These are phyloP conservation scores for Leccinum truebloodii DNA, from an alignment of 768 basidiomycete species.

Conservation along the genomic window DNA sequence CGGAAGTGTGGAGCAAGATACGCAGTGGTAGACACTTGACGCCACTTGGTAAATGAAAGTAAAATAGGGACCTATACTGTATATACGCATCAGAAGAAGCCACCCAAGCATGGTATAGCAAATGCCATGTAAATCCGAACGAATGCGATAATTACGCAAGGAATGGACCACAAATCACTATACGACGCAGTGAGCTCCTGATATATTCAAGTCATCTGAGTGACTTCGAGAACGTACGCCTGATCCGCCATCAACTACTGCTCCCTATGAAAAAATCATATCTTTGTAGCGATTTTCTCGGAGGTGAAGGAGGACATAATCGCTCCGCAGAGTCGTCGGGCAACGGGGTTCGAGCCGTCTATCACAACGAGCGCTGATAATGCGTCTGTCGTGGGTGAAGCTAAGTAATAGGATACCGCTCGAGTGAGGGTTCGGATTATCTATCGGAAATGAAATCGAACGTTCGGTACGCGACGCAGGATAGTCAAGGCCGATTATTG, in stretches of 20 bases:
- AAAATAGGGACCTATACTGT: no score
- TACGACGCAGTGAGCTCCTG: neutral
- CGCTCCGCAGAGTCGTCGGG: conserved; percentile 36
- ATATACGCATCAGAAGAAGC: no score
- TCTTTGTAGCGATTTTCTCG: conserved; percentile 48
- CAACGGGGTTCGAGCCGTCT: conserved; percentile 47
- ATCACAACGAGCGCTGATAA: conserved; percentile 11
- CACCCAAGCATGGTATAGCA: no score
- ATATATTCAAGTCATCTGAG: neutral
- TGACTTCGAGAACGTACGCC: neutral
- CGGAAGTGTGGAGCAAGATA: neutral
- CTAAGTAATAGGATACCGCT: conserved; percentile 28
- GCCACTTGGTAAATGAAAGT: no score
- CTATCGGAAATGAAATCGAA: neutral
- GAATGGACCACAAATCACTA: no score
- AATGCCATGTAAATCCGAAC: no score
- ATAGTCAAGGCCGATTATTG: neutral
- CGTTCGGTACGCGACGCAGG: neutral
- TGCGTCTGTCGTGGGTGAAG: conserved; percentile 25
- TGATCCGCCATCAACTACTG: neutral
- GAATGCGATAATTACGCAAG: no score
- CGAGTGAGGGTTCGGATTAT: conserved; percentile 6
- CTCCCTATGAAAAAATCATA: neutral
- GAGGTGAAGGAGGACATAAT: conserved; percentile 46
- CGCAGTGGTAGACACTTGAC: no score